These are phyloP conservation scores for Phtheirospermum japonicum DNA, from an alignment of 257 asterid species.

Conservation along the genomic window DNA sequence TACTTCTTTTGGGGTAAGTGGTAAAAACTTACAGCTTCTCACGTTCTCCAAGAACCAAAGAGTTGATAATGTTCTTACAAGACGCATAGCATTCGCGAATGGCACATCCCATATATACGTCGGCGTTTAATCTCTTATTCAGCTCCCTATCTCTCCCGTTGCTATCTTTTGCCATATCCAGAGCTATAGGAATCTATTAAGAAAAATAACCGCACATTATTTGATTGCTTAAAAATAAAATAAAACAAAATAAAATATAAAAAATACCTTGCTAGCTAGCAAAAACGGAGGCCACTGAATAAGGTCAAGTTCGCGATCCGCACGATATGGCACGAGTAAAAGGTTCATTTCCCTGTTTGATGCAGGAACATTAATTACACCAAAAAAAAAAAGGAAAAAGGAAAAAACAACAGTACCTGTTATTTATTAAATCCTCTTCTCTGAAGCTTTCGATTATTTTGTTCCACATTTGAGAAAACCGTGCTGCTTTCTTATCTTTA, in stretches of 20 bases:
- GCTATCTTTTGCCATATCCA: conserved; percentile 97
- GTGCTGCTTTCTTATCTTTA: conserved; percentile 77
- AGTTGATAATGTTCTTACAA: conserved; percentile 71
- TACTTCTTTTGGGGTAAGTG: background rate
- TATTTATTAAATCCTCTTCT: conserved; percentile 91
- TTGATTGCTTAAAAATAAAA: conserved; percentile 6
- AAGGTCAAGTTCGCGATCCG: conserved; percentile 86
- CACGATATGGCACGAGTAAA: conserved; percentile 88
- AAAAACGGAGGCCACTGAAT: conserved; percentile 99
- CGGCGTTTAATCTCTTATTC: conserved; percentile 73
- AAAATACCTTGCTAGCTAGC: conserved; percentile 88
- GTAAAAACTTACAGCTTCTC: conserved; percentile 66
- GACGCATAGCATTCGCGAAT: conserved; percentile 92
- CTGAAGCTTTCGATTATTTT: conserved; percentile 92
- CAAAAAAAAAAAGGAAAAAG: background rate
- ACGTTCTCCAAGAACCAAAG: conserved; percentile 74
- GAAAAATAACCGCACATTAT: conserved; percentile 21
- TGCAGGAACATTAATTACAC: conserved; percentile 5
- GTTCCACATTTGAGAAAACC: conserved; percentile 97
- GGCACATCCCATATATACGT: conserved; percentile 79
- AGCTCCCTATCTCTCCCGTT: conserved; percentile 85
- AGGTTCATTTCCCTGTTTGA: conserved; percentile 79
- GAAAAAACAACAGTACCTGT: conserved; percentile 40
- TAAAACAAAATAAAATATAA: conserved; percentile 28
- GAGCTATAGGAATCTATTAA: conserved; percentile 86